These are phyloP conservation scores for Quercus robur DNA, from an alignment of 306 rosid species.

Conservation along the genomic window DNA sequence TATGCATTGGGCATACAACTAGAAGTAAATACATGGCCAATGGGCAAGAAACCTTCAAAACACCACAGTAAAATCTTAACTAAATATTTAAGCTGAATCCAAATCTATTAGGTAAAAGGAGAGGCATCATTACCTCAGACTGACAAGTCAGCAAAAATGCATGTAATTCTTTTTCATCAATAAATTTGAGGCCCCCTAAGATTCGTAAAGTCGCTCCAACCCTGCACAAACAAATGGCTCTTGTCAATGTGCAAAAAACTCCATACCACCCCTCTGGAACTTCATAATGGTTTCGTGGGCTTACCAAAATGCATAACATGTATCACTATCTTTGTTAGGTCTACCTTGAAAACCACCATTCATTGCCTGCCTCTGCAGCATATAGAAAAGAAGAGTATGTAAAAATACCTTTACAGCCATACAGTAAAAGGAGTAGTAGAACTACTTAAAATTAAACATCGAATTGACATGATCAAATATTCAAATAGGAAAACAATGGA, in stretches of 20 bases:
- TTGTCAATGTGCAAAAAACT: conserved; percentile 29
- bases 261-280: conserved; percentile 1
- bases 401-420: background rate
- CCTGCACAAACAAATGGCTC: conserved; percentile 42
- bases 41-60: background rate
- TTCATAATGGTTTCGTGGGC: conserved; percentile 20
- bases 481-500: background rate
- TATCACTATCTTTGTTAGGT: conserved; percentile 78
- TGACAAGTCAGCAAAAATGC: conserved; percentile 75
- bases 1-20: background rate
- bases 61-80: background rate
- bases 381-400: conserved; percentile 14
- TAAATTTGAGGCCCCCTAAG: conserved; percentile 61
- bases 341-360: conserved; percentile 98
- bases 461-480: background rate
- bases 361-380: conserved; percentile 63
- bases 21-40: background rate
- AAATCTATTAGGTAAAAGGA: background rate
- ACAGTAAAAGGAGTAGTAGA: background rate
- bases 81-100: background rate
- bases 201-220: conserved; percentile 73
- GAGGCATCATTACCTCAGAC: conserved; percentile 50
- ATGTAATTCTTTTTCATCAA: conserved; percentile 56
- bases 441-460: background rate
- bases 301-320: conserved; percentile 96